A percentile compares a stretch with the other conserved stretches of the same genome.
phyloP scores from a whole-genome alignment of 345 rosid genomes.

The Arabis hirsuta region DNA sequence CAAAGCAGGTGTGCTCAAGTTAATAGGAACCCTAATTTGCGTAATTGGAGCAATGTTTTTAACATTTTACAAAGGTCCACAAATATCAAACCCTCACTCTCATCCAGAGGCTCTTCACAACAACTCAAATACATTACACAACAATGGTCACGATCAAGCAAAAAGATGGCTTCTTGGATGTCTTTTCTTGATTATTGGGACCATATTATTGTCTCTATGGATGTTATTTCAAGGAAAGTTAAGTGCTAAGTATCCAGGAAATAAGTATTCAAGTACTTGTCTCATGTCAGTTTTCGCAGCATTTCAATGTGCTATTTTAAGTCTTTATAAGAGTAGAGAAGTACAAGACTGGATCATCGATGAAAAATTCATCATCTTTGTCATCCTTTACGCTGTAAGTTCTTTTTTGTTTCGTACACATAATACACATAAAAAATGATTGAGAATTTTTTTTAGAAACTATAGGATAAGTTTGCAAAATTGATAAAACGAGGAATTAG shows the following conservation, averaged over 20 bases:
- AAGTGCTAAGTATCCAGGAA: slow-evolving; percentile 51
- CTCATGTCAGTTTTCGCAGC: slow-evolving; percentile 58
- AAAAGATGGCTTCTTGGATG: slow-evolving; percentile 57
- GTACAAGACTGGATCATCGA: slow-evolving; percentile 51
- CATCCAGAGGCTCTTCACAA: slow-evolving; percentile 24
- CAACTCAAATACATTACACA: slow-evolving; percentile 14
- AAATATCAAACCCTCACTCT: slow-evolving; percentile 40
- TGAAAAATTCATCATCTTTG: slow-evolving; percentile 49
- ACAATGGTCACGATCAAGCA: slow-evolving; percentile 38
- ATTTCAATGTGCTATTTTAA: slow-evolving; percentile 56
- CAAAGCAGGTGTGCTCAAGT: slow-evolving; percentile 50
- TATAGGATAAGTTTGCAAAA: not conserved
- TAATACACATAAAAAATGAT: not conserved
- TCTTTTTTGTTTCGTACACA: not conserved
- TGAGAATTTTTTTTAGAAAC: not conserved
- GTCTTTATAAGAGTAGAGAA: slow-evolving; percentile 49
- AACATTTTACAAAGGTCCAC: slow-evolving; percentile 59
- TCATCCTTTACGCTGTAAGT: slow-evolving; percentile 54
- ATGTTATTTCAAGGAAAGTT: slow-evolving; percentile 57
- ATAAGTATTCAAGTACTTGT: slow-evolving; percentile 62
- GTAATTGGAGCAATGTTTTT: slow-evolving; percentile 60
- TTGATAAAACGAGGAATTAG: not conserved
- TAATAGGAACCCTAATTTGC: slow-evolving; percentile 57
- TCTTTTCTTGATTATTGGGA: slow-evolving; percentile 42
- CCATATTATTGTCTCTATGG: slow-evolving; percentile 54